Base-by-base conservation (phyloP, 2,329 filamentous ascomycete genomes). In the Chalaropsis thielavioides region DNA sequence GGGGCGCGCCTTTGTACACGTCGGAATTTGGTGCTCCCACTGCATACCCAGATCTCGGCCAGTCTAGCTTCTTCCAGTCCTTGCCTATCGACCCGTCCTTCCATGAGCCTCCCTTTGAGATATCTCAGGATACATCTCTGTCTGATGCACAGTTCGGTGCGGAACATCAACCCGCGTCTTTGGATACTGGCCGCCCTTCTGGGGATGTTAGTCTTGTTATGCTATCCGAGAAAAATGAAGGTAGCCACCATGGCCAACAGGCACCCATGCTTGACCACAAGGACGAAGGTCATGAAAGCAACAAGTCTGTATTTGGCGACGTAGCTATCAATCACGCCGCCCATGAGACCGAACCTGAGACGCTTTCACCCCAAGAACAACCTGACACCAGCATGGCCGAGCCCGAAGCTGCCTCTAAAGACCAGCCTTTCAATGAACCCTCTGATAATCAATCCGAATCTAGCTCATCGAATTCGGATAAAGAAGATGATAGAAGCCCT, bases 401-500 rank as follows among this genome's bases (percentile, higher is more conserved):
- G 51, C 51, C 15, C 22, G 24, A 27, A 56, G 8, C n/a, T 51
- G 19, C 10, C 10, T 24, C n/a, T 51, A 22, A 15, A 56, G 51
- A 56, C 7, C 13, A 35, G 24, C 15, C 31, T 31, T 2, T 31
- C 7, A 11, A 35, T 10, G 56, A 59, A 22, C 31, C 19, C 17
- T 63, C 61, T 1, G 44, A 51, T 44, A n/a, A 56, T n/a, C 22
- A 54, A 38, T 24, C 27, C 31, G 51, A 56, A 17, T 56, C 51
- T 17, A 15, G 38, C 19, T 38, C 46, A 15, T 63, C 61, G 40
- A 44, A 15, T 54, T 62, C 61, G 2, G 61, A 54, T n/a, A 35
- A 73, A 8, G 73, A 75, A 11, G 72, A 75, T 54, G 70, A 75
- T 54, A 70, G 71, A 24, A 64, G 68, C 0, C 66, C 66, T 3